Percentiles rank a stretch among this genome's conserved stretches.
Evolutionary conservation across 2,329 filamentous ascomycete genomes (phyloP).

Genomic region (Penicillium concentricum): DNA sequence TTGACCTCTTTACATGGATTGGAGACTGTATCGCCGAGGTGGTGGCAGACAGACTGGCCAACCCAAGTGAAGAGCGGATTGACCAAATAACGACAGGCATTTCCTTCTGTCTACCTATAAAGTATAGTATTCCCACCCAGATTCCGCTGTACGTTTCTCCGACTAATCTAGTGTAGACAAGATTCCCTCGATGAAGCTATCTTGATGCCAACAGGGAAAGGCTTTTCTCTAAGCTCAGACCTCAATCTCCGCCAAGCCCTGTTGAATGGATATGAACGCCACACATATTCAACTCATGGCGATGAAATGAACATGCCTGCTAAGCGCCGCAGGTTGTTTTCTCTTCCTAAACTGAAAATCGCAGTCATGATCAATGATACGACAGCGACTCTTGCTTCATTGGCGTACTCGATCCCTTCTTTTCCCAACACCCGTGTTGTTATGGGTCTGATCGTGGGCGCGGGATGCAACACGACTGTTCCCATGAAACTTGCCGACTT

Average conservation of each 20-base stretch:
- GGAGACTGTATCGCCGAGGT: conserved; percentile 71
- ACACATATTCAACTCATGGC: conserved; percentile 38
- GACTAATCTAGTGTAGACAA: conserved; percentile 36
- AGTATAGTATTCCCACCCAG: conserved; percentile 26
- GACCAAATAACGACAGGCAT: conserved; percentile 41
- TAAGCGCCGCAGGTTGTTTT: conserved; percentile 31
- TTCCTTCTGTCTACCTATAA: conserved; percentile 46
- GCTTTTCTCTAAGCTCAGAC: conserved; percentile 43
- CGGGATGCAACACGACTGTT: conserved; percentile 74
- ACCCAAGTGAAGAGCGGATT: conserved; percentile 28
- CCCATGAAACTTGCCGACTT: conserved; percentile 62
- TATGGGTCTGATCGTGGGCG: conserved; percentile 76
- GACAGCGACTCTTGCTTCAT: conserved; percentile 73
- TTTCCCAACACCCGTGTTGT: conserved; percentile 60
- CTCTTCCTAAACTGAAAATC: conserved; percentile 63
- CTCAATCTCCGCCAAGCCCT: conserved; percentile 36
- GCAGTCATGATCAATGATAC: conserved; percentile 76
- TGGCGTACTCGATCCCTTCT: conserved; percentile 66
- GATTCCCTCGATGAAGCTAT: conserved; percentile 51
- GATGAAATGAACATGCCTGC: conserved; percentile 19
- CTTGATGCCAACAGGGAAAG: conserved; percentile 54
- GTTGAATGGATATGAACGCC: conserved; percentile 42
- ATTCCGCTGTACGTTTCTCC: background rate
- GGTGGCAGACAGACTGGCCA: conserved; percentile 52
- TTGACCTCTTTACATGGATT: conserved; percentile 73